These are phyloP conservation scores for Prunus davidiana DNA, from an alignment of 306 rosid genomes.

Conservation along the genomic window DNA sequence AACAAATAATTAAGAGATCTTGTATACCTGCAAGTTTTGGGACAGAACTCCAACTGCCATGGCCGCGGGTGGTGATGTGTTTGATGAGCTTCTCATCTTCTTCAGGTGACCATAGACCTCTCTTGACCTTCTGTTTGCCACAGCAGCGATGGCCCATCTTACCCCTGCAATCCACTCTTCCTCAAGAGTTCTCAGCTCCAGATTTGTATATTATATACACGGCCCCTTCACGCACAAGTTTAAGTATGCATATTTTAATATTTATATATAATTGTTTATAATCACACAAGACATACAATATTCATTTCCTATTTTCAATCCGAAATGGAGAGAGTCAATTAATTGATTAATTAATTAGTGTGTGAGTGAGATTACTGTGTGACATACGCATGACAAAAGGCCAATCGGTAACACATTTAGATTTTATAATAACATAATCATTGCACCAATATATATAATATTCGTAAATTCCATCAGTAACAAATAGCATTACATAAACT, in stretches of 20 bases:
- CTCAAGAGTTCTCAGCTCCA: background rate
- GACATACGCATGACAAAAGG: conserved; percentile 12
- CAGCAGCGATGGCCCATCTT: conserved; percentile 44
- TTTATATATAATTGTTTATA: background rate
- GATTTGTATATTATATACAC: background rate
- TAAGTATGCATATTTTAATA: background rate
- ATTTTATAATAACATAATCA: too few relatives aligned
- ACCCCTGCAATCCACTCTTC: background rate
- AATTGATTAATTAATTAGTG: background rate
- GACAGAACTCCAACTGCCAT: conserved; percentile 60
- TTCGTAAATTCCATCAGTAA: too few relatives aligned
- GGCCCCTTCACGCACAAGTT: conserved; percentile 14
- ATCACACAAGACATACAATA: background rate
- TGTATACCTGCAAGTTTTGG: conserved; percentile 49
- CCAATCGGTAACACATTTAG: too few relatives aligned
- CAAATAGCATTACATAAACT: too few relatives aligned
- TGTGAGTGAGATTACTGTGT: background rate
- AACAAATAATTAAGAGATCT: too few relatives aligned
- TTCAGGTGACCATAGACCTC: conserved; percentile 65
- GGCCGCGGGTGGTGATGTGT: conserved; percentile 42
- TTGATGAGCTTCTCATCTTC: conserved; percentile 51
- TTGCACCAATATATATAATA: too few relatives aligned
- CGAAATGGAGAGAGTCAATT: background rate
- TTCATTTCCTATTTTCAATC: background rate
- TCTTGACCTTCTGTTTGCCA: conserved; percentile 48